A percentile compares a stretch with the other conserved stretches of the same genome.
Evolutionary conservation across 805 yeast species (phyloP).

Genomic region (Ogataea salicorniae): DNA sequence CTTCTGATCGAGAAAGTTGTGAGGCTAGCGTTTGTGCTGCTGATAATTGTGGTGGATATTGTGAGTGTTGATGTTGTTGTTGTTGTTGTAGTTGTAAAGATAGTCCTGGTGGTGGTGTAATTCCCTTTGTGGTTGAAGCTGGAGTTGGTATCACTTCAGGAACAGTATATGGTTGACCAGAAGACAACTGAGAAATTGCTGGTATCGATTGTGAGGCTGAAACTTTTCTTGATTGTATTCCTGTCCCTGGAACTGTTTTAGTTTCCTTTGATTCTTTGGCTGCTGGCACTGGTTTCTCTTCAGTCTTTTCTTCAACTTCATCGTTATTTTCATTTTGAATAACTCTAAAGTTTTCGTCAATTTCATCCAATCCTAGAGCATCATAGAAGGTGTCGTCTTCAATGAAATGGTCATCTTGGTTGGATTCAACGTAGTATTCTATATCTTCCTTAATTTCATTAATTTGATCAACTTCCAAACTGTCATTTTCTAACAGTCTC

Average conservation of each 20-base stretch:
- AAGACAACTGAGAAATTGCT: conserved; percentile 7
- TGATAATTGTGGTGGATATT: neutral
- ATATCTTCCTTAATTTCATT: conserved; percentile 82
- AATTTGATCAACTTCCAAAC: conserved; percentile 69
- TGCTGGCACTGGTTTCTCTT: neutral
- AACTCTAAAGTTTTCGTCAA: conserved; percentile 28
- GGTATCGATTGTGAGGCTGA: conserved; percentile 10
- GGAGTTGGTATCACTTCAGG: neutral
- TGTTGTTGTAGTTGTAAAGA: neutral
- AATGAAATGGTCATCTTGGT: conserved; percentile 87
- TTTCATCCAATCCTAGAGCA: conserved; percentile 64
- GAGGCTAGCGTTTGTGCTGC: conserved; percentile 7
- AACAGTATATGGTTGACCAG: conserved; percentile 1
- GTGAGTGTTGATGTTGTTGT: neutral
- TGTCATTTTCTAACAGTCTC: conserved; percentile 73
- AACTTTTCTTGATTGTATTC: conserved; percentile 11
- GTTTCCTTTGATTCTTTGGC: neutral
- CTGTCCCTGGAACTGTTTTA: conserved; percentile 10
- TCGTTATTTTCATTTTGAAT: conserved; percentile 16
- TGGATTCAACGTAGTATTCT: conserved; percentile 87
- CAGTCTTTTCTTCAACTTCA: conserved; percentile 8
- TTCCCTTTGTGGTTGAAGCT: neutral
- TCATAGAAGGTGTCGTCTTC: conserved; percentile 94
- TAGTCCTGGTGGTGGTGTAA: neutral
- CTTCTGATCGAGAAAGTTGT: conserved; percentile 12